Percentiles rank a stretch among this genome's conserved stretches.
These are phyloP conservation scores for Leishmania turanica DNA, from an alignment of 208 protist species.

Conservation along the genomic window DNA sequence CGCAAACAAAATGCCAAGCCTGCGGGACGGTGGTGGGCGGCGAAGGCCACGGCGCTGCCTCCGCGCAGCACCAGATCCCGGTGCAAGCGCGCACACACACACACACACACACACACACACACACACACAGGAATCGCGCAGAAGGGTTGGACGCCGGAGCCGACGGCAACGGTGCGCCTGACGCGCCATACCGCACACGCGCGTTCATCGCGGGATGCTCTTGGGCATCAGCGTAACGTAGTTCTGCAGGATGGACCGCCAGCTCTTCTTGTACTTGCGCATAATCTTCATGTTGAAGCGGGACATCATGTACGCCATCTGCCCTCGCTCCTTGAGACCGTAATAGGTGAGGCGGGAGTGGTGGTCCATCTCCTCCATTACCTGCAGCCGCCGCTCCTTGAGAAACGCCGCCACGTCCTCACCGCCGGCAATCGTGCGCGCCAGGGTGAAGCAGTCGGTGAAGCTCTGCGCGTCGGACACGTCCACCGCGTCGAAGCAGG, in stretches of 20 bases:
- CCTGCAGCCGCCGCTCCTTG: slow-evolving; percentile 81
- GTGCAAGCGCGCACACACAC: not conserved
- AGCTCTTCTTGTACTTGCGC: slow-evolving; percentile 89
- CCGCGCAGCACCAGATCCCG: not conserved
- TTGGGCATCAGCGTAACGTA: slow-evolving; percentile 90
- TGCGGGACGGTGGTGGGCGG: not conserved
- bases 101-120: not conserved
- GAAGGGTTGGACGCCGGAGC: not conserved
- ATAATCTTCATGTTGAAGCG: slow-evolving; percentile 93
- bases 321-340: slow-evolving; percentile 83
- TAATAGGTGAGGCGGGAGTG: slow-evolving; percentile 78
- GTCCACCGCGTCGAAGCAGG: slow-evolving; percentile 89
- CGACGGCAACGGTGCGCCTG: not conserved
- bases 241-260: slow-evolving; percentile 85
- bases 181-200: not conserved
- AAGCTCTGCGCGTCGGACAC: slow-evolving; percentile 91
- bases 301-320: slow-evolving; percentile 87
- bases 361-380: slow-evolving; percentile 91
- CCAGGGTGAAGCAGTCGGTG: slow-evolving; percentile 90
- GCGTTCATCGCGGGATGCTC: slow-evolving; percentile 21
- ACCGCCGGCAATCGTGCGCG: slow-evolving; percentile 68
- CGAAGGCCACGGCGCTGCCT: not conserved
- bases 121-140: not conserved
- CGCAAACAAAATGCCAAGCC: not conserved
- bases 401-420: slow-evolving; percentile 79